Conservation (phyloP, 352 stramenopile genomes). For the Phytophthora lateralis region DNA sequence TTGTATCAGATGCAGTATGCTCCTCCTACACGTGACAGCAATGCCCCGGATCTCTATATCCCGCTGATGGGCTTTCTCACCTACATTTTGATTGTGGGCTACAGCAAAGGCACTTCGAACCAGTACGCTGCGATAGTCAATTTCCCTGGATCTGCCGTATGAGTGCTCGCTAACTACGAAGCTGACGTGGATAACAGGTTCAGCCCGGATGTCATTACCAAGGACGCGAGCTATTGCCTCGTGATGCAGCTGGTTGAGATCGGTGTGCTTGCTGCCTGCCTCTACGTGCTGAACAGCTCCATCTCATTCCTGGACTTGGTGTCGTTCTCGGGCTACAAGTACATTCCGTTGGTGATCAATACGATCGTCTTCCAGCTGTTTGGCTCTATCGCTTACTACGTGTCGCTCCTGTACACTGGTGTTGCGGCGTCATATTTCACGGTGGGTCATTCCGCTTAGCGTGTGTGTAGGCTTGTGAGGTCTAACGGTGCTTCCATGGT, state of each 20-base stretch:
- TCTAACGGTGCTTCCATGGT: conserved; percentile 15
- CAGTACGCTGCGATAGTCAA: conserved; percentile 57
- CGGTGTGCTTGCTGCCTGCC: conserved; percentile 91
- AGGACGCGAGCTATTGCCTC: conserved; percentile 92
- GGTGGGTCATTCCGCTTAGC: conserved; percentile 46
- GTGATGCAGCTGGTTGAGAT: conserved; percentile 93
- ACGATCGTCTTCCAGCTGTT: conserved; percentile 89
- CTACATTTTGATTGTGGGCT: conserved; percentile 97
- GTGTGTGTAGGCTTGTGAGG: neutral
- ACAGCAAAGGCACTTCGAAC: conserved; percentile 94
- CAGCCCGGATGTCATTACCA: conserved; percentile 95
- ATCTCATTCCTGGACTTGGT: conserved; percentile 96
- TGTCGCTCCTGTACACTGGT: conserved; percentile 93
- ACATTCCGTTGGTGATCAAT: conserved; percentile 96
- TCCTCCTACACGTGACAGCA: conserved; percentile 95
- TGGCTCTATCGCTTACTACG: conserved; percentile 91
- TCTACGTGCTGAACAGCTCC: conserved; percentile 94
- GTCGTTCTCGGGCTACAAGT: conserved; percentile 99
- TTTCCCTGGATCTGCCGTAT: neutral
- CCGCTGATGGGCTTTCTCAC: conserved; percentile 99
- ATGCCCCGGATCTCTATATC: conserved; percentile 99
- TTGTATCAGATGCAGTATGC: conserved; percentile 73
- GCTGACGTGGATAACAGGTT: conserved; percentile 72
- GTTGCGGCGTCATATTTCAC: conserved; percentile 95
- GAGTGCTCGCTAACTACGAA: conserved; percentile 1